A percentile compares a stretch with the other conserved stretches of the same genome.
Evolutionary conservation across 148 eudicot species (phyloP).

Genomic region (Vaccinium vitisidaea): DNA sequence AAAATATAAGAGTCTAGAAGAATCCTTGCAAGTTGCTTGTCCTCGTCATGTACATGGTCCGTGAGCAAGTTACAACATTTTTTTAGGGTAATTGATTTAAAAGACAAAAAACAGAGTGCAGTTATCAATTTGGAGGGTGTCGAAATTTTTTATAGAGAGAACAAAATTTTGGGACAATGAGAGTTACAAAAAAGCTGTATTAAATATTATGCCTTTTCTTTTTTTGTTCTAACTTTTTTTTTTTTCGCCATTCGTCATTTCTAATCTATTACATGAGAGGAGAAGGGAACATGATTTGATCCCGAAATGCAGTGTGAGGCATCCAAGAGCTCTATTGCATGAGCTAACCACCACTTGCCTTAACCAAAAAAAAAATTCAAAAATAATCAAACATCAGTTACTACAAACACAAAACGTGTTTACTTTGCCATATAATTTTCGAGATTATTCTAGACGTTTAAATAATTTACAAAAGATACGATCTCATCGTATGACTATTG

Average conservation of each 20-base stretch:
- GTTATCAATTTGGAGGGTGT: too few species aligned
- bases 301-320: too few species aligned
- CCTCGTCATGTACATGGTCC: not conserved
- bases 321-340: too few species aligned
- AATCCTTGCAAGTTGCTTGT: not conserved
- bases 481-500: not conserved
- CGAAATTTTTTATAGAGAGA: not conserved
- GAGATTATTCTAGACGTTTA: not conserved
- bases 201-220: not conserved
- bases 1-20: not conserved
- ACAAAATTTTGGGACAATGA: not conserved
- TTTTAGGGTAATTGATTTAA: not conserved
- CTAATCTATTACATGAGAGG: not conserved
- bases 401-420: not conserved
- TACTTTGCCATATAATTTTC: not conserved
- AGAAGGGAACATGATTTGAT: too few species aligned
- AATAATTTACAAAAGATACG: not conserved
- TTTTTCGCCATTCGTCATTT: too few species aligned
- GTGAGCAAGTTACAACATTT: not conserved
- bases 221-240: too few species aligned
- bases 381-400: not conserved
- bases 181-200: not conserved
- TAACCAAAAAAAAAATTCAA: too few species aligned
- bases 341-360: too few species aligned
- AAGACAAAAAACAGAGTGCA: too few species aligned